Percentiles rank a stretch among this genome's conserved stretches.
Evolutionary conservation across 257 asterid species (phyloP).

Genomic region (Solanum paucissectum): DNA sequence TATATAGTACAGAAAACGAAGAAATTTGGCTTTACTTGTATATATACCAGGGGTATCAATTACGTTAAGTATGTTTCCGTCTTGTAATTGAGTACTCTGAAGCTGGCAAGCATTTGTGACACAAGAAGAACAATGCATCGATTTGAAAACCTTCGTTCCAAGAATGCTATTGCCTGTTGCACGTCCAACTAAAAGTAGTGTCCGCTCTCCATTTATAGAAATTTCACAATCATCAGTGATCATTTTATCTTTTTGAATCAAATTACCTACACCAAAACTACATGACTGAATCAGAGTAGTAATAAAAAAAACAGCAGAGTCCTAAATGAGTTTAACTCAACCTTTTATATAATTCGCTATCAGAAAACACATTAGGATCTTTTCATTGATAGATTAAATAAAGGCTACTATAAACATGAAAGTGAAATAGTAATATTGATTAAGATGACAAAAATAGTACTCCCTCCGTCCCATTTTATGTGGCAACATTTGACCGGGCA

Average conservation of each 20-base stretch:
- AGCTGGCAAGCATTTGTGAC: slow-evolving; percentile 72
- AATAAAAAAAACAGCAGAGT: too few relatives aligned
- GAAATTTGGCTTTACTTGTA: background rate
- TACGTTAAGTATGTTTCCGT: slow-evolving; percentile 53
- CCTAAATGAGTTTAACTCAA: background rate
- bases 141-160: slow-evolving; percentile 42
- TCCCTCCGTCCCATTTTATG: too few relatives aligned
- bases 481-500: too few relatives aligned
- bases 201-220: slow-evolving; percentile 30
- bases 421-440: background rate
- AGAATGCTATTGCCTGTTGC: slow-evolving; percentile 86
- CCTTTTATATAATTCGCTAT: background rate
- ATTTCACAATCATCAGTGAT: slow-evolving; percentile 58
- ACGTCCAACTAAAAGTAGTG: slow-evolving; percentile 68
- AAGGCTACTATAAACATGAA: background rate
- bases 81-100: slow-evolving; percentile 34
- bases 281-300: background rate
- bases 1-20: background rate
- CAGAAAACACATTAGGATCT: background rate
- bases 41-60: slow-evolving; percentile 69
- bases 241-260: slow-evolving; percentile 2
- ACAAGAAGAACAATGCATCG: slow-evolving; percentile 55
- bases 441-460: too few relatives aligned
- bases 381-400: background rate
- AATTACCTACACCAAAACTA: background rate